Percentiles rank a stretch among this genome's conserved stretches.
Conservation (phyloP, 768 basidiomycete genomes). For the Collybia mongolica region DNA sequence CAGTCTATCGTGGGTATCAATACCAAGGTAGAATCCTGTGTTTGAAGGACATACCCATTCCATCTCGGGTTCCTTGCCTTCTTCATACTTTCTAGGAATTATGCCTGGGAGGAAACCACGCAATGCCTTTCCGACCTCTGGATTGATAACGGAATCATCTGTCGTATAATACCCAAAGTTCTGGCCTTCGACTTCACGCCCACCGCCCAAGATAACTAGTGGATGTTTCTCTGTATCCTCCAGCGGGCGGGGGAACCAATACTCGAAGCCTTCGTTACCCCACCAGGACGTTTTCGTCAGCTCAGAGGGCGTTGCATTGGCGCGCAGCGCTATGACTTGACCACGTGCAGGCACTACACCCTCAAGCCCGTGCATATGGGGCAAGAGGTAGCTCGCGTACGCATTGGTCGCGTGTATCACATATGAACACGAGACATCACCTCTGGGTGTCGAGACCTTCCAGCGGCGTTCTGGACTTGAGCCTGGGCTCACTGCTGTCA, state of each 20-base stretch:
- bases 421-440: slow-evolving; percentile 53
- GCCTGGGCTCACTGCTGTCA: slow-evolving; percentile 37
- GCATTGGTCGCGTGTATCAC: slow-evolving; percentile 89
- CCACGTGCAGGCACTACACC: slow-evolving; percentile 73
- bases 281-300: slow-evolving; percentile 47
- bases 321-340: slow-evolving; percentile 53
- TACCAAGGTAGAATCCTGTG: too few species aligned
- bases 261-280: slow-evolving; percentile 59
- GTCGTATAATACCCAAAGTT: slow-evolving; percentile 47
- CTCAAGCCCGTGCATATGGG: slow-evolving; percentile 51
- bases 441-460: slow-evolving; percentile 63
- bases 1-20: slow-evolving; percentile 49
- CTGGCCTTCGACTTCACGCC: slow-evolving; percentile 41
- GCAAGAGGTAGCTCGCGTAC: slow-evolving; percentile 75
- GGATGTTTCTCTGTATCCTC: slow-evolving; percentile 36
- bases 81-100: slow-evolving; percentile 54
- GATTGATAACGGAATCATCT: slow-evolving; percentile 59
- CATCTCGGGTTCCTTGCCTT: slow-evolving; percentile 57
- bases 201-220: slow-evolving; percentile 74
- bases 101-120: slow-evolving; percentile 58
- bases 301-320: slow-evolving; percentile 30
- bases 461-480: slow-evolving; percentile 35
- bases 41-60: slow-evolving; percentile 64
- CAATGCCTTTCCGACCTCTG: slow-evolving; percentile 44
- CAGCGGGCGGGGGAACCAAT: slow-evolving; percentile 76